These are phyloP conservation scores for Populus trichocarpa DNA, from an alignment of 441 rosid genomes.

Conservation along the genomic window DNA sequence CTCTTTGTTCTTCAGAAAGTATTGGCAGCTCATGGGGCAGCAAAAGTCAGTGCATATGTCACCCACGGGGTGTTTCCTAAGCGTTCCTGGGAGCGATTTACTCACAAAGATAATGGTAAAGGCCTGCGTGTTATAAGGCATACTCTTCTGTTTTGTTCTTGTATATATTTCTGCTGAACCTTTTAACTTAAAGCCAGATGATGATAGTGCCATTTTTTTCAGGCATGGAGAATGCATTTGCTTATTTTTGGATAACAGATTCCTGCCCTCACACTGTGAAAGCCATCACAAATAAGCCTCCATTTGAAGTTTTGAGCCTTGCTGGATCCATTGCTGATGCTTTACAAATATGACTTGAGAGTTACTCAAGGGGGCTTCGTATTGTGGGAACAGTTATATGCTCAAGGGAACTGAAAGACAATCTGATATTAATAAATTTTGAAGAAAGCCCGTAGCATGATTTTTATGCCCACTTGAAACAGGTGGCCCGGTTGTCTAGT, in stretches of 20 bases:
- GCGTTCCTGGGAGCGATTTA: constrained; percentile 85
- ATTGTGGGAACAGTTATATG: background rate
- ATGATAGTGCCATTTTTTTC: constrained; percentile 5
- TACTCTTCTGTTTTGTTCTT: background rate
- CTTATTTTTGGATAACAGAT: constrained; percentile 93
- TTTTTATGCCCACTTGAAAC: background rate
- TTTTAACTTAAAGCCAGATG: background rate
- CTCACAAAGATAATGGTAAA: constrained; percentile 54
- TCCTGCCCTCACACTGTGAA: constrained; percentile 92
- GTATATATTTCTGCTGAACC: background rate
- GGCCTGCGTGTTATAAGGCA: background rate
- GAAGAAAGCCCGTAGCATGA: background rate
- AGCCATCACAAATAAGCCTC: constrained; percentile 64
- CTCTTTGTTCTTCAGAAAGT: constrained; percentile 60
- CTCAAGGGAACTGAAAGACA: background rate
- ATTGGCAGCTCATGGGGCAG: constrained; percentile 80
- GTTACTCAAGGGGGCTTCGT: background rate
- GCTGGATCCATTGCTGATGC: constrained; percentile 89
- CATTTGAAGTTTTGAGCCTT: constrained; percentile 89
- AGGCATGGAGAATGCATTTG: constrained; percentile 57
- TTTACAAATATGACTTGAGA: constrained; percentile 56
- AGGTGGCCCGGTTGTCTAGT: background rate
- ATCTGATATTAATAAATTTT: too few species aligned
- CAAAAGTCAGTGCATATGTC: constrained; percentile 92
- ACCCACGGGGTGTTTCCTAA: constrained; percentile 97